Evolutionary conservation across 2,329 filamentous ascomycete species (phyloP), one percentile per base, ranked within the genome.

Genomic region (Diaporthe sp.): DNA sequence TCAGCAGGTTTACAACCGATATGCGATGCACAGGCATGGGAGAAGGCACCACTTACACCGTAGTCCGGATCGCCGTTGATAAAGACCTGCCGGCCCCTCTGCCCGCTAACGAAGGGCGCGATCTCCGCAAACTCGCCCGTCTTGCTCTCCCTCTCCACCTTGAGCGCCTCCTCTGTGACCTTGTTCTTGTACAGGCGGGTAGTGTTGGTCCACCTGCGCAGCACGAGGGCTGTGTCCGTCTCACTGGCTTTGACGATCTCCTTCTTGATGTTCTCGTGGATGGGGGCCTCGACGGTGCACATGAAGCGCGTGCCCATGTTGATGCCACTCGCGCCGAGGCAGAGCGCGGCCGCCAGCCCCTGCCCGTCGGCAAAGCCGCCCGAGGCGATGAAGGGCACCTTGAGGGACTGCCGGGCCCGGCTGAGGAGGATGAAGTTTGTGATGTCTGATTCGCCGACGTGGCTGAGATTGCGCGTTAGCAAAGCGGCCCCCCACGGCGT

Each of bases 291-390:
- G 59, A 96, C 89, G 0, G 97, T 98, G 87, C 94, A 96, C 94
- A 99, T 97, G 88, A 98, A 99, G 57, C 97, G 89, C 13, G 97
- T 99, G 75, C 97, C 97, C 97, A 99, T 99, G 86, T 99, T 99
- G 86, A 98, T 93, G 77, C 97, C 97, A 83, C 95, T 94, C 0
- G 97, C 97, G 49, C 97, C 97, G 17, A 99, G 90, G 55, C 93
- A 93, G 79, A 99, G 88, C 10, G 97, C 97, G 2, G 96, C 97
- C 1, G 97, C 97, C 28, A 99, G 90, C 5, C 97, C 97, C 81
- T 98, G 92, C 0, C 97, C 97, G 83, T 99, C 97, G 17, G 95
- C 96, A 82, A 99, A 98, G 2, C 97, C 97, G 74, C 97, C 97
- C 2, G 94, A 97, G 0, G 97, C 97, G 82, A 99, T 98, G 84